These are phyloP conservation scores for Candida nanaspora DNA, from an alignment of 805 yeast genomes.

Conservation along the genomic window DNA sequence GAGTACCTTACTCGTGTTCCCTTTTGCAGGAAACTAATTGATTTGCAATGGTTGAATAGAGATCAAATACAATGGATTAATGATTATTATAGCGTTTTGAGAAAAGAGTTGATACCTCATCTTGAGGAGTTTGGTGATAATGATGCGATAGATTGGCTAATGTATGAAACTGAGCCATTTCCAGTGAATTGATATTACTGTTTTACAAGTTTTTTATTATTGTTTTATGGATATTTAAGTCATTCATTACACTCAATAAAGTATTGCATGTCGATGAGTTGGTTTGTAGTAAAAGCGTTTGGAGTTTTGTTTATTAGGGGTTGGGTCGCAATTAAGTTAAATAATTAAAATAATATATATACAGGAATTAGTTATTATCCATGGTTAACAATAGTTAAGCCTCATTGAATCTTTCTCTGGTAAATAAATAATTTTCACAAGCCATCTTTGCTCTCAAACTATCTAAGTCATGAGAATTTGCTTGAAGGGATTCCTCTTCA, in stretches of 20 bases:
- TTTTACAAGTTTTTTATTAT: too few species aligned
- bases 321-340: too few species aligned
- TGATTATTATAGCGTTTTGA: slow-evolving; percentile 51
- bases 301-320: too few species aligned
- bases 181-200: neutral
- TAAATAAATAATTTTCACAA: neutral
- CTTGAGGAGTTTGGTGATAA: slow-evolving; percentile 49
- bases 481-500: neutral
- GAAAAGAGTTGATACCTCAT: slow-evolving; percentile 41
- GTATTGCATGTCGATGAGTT: too few species aligned
- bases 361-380: too few species aligned
- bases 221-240: too few species aligned
- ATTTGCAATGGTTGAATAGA: slow-evolving; percentile 41
- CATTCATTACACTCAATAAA: too few species aligned
- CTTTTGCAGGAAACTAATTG: slow-evolving; percentile 70
- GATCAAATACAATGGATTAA: slow-evolving; percentile 70
- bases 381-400: too few species aligned
- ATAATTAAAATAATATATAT: too few species aligned
- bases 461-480: neutral
- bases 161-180: slow-evolving; percentile 49
- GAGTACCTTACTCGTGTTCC: slow-evolving; percentile 86
- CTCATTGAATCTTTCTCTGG: slow-evolving; percentile 1
- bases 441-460: neutral
- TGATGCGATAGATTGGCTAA: slow-evolving; percentile 64
- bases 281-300: too few species aligned